Evolutionary conservation across 495 filamentous ascomycete genomes (phyloP), one percentile per base, ranked within the genome.

Genomic region (Talaromyces nanjingensis): DNA sequence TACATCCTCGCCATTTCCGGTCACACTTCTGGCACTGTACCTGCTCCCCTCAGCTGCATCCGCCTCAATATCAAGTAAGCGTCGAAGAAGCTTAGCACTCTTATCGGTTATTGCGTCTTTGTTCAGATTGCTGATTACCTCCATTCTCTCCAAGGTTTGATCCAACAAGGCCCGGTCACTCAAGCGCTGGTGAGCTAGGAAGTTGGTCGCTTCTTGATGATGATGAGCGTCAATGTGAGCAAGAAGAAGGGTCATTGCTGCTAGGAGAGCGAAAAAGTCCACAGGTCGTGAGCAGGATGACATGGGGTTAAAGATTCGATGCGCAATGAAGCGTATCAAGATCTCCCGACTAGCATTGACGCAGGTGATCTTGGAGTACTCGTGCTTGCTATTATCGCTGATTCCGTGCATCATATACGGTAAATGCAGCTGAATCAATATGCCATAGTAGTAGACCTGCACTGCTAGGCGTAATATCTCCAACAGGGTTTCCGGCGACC

Each of bases 101-200:
- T 76, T 65, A 7, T 66, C 66, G 22, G 63, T 73, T 14, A 79
- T 45, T 7, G 59, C 65, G 60, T 81, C 80, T 4, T 54, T 56
- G 56, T 77, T 77, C 5, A 69, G 14, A 7, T 55, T 45, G 49
- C 53, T 71, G 27, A 77, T 60, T 18, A 63, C 63, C 33, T 73
- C 71, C 70, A 80, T 78, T 29, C 55, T 73, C 64, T 79, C 73
- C 25, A 73, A 69, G 12, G 69, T 69, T 24, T 76, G 73, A 22
- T 83, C 79, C 45, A 83, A 66, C 62, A 80, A 68, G 1, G 73
- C 79, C 12, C 77, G 76, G 68, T 84, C 81, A 54, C 73, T 69
- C 3, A 69, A 62, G 6, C 73, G 69, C 65, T 81, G 78, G 52
- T 83, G 76, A 6, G 73, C 72, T 6, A 81, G 67, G 27, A 45